Conservation (phyloP, 495 filamentous ascomycete genomes). For the Melanomma pulvis-pyrius region DNA sequence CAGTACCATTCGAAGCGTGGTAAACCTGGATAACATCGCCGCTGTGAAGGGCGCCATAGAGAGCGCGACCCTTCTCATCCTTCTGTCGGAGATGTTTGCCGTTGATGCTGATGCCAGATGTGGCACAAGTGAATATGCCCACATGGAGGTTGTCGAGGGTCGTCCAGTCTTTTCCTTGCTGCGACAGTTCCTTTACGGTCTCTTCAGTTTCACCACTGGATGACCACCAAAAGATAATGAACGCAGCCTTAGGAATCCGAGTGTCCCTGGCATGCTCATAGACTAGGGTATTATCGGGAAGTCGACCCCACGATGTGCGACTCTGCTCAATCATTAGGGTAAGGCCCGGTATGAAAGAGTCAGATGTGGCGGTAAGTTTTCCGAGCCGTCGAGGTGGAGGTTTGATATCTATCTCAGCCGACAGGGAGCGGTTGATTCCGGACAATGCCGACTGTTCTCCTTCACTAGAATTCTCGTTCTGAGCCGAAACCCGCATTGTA, state of each 20-base stretch:
- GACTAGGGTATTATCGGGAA: slow-evolving; percentile 59
- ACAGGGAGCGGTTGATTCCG: slow-evolving; percentile 10
- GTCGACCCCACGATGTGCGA: slow-evolving; percentile 76
- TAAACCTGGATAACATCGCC: slow-evolving; percentile 73
- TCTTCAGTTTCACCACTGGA: slow-evolving; percentile 57
- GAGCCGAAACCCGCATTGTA: slow-evolving; percentile 33
- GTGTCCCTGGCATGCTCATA: slow-evolving; percentile 62
- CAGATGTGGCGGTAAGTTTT: slow-evolving; percentile 47
- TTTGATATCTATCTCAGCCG: slow-evolving; percentile 29
- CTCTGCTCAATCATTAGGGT: slow-evolving; percentile 64
- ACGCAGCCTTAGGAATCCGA: slow-evolving; percentile 77
- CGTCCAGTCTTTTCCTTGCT: slow-evolving; percentile 62
- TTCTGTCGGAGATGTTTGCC: slow-evolving; percentile 56
- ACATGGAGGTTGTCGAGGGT: slow-evolving; percentile 56
- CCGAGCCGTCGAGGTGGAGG: slow-evolving; percentile 52
- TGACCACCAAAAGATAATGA: slow-evolving; percentile 74
- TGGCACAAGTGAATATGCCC: slow-evolving; percentile 73
- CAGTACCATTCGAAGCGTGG: slow-evolving; percentile 44
- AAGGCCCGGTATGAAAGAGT: slow-evolving; percentile 55
- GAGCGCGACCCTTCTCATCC: slow-evolving; percentile 49
- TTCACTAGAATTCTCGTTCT: slow-evolving; percentile 4
- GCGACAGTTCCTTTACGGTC: slow-evolving; percentile 52
- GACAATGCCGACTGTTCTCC: not conserved
- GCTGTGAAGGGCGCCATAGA: slow-evolving; percentile 69
- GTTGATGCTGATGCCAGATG: slow-evolving; percentile 72